phyloP scores from a whole-genome alignment of 805 yeast species.

The Myxozyma vanderwaltii region DNA sequence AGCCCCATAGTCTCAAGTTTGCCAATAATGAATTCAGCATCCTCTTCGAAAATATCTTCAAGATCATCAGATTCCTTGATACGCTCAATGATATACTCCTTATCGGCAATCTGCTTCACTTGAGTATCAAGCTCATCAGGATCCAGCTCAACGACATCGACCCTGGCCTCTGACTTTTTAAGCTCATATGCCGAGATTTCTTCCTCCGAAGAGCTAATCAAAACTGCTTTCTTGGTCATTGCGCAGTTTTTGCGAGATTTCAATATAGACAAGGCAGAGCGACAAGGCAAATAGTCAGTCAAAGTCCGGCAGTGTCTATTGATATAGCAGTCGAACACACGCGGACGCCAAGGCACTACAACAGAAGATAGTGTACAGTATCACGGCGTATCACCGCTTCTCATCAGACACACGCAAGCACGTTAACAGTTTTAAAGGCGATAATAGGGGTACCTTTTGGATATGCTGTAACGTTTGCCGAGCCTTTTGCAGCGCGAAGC shows the following conservation, averaged over 20 bases:
- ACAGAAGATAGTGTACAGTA: too few relatives aligned
- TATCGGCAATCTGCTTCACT: neutral
- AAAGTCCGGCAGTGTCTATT: too few relatives aligned
- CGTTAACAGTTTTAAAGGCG: too few relatives aligned
- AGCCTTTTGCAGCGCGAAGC: too few relatives aligned
- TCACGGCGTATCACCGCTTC: too few relatives aligned
- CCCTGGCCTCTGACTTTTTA: neutral
- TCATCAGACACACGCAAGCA: too few relatives aligned
- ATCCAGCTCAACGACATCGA: neutral
- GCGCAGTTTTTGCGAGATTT: neutral
- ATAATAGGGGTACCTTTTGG: too few relatives aligned
- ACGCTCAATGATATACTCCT: constrained; percentile 13
- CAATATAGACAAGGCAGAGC: too few relatives aligned
- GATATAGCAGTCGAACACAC: too few relatives aligned
- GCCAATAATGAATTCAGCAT: constrained; percentile 15
- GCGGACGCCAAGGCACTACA: too few relatives aligned
- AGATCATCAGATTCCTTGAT: constrained; percentile 14
- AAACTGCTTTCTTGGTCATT: neutral
- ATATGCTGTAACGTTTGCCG: too few relatives aligned
- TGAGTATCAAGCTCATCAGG: neutral
- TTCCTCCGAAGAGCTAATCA: neutral
- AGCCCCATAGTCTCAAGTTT: constrained; percentile 4
- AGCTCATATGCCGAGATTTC: neutral
- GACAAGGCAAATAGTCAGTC: too few relatives aligned
- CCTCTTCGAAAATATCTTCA: constrained; percentile 15